These are phyloP conservation scores for Lachnellula occidentalis DNA, from an alignment of 2,329 filamentous ascomycete genomes.

Conservation along the genomic window DNA sequence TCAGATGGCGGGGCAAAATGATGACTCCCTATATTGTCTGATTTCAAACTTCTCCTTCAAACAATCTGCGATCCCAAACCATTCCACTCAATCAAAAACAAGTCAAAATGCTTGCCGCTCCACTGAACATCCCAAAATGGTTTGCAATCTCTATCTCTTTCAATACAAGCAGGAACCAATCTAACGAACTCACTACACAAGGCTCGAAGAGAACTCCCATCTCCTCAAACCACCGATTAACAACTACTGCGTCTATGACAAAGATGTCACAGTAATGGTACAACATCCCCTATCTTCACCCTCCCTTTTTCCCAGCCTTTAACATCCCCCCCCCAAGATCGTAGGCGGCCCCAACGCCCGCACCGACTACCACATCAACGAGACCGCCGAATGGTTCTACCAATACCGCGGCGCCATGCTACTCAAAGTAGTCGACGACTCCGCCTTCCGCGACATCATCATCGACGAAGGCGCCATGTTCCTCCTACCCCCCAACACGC, in stretches of 20 bases:
- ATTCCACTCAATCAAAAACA: neutral
- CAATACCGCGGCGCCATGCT: constrained; percentile 92
- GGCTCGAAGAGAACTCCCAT: constrained; percentile 88
- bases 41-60: neutral
- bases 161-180: neutral
- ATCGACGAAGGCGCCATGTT: constrained; percentile 95
- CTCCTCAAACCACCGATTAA: constrained; percentile 82
- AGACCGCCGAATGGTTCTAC: constrained; percentile 96
- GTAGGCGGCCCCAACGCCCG: constrained; percentile 94
- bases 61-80: neutral
- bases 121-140: constrained; percentile 31
- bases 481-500: constrained; percentile 86
- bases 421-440: constrained; percentile 78
- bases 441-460: constrained; percentile 72
- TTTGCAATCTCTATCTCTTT: constrained; percentile 5
- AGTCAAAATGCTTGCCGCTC: constrained; percentile 23
- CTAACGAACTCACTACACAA: constrained; percentile 34
- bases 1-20: too few species aligned
- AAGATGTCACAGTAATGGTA: constrained; percentile 77
- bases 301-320: constrained; percentile 1
- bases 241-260: constrained; percentile 95
- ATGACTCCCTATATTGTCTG: too few species aligned
- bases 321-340: constrained; percentile 47
- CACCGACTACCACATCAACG: constrained; percentile 98
- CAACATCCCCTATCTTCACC: constrained; percentile 1